phyloP scores from a whole-genome alignment of 2,329 filamentous ascomycete genomes.

The Ophiostoma quercus region DNA sequence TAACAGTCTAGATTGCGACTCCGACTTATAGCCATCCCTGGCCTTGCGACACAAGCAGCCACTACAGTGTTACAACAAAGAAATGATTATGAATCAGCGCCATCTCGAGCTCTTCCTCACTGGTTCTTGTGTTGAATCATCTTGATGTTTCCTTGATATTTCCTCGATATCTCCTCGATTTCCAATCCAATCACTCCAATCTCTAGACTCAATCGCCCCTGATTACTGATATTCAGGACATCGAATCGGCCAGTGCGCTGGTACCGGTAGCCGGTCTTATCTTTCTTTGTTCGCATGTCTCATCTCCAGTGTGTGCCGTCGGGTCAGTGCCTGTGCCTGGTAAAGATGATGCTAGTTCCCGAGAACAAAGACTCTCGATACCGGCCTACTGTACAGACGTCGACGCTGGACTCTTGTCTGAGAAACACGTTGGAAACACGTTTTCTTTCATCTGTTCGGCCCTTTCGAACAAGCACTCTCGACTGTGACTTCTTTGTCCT shows the following conservation, averaged over 20 bases:
- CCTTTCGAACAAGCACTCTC: not conserved
- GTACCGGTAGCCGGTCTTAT: not conserved
- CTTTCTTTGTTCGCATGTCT: not conserved
- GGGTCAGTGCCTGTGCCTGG: conserved; percentile 5
- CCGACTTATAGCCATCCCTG: not conserved
- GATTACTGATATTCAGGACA: not conserved
- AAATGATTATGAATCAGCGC: not conserved
- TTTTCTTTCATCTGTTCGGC: conserved; percentile 10
- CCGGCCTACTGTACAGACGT: too few relatives aligned
- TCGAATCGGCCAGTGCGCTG: not conserved
- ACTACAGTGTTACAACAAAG: not conserved
- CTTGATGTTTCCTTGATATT: not conserved
- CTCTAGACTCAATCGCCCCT: not conserved
- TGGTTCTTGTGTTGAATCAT: not conserved
- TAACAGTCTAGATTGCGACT: not conserved
- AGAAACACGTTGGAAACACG: conserved; percentile 7
- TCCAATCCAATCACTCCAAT: not conserved
- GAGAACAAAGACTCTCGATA: not conserved
- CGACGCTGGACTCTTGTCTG: not conserved
- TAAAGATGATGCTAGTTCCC: conserved; percentile 7
- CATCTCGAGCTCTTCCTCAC: not conserved
- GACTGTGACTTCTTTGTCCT: not conserved
- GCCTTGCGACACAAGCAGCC: not conserved
- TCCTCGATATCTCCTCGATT: not conserved
- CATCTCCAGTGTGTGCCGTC: not conserved